phyloP scores from a whole-genome alignment of 1,284 basidiomycete genomes.

The Sanghuangporus sanghuang region DNA sequence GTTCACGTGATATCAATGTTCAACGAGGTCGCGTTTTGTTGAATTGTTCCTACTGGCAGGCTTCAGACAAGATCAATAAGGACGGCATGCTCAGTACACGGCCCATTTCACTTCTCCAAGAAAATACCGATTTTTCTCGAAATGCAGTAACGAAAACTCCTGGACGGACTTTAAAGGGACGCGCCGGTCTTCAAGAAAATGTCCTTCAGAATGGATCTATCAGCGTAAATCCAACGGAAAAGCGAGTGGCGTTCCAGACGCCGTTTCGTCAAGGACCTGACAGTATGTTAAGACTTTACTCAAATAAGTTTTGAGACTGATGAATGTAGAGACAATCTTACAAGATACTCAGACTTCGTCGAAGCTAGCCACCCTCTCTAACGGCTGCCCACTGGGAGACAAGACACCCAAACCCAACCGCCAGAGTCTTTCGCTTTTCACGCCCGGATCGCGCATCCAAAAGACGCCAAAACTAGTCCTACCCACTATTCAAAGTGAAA shows the following conservation, averaged over 20 bases:
- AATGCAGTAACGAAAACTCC: slow-evolving; percentile 41
- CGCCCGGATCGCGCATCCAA: slow-evolving; percentile 26
- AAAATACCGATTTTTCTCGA: slow-evolving; percentile 20
- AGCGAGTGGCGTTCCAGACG: slow-evolving; percentile 30
- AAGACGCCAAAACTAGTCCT: slow-evolving; percentile 32
- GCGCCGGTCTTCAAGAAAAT: slow-evolving; percentile 49
- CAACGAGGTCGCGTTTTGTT: not conserved
- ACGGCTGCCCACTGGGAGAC: slow-evolving; percentile 46
- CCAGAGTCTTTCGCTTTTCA: slow-evolving; percentile 24
- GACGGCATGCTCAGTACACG: slow-evolving; percentile 42
- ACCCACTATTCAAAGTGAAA: slow-evolving; percentile 23
- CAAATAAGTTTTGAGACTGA: slow-evolving; percentile 15
- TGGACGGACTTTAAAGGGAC: slow-evolving; percentile 36
- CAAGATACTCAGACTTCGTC: slow-evolving; percentile 17
- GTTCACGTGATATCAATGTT: not conserved
- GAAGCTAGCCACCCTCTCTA: slow-evolving; percentile 18
- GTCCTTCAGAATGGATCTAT: slow-evolving; percentile 31
- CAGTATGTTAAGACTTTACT: slow-evolving; percentile 12
- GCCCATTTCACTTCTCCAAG: slow-evolving; percentile 29
- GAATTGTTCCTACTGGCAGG: not conserved
- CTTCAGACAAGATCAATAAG: not conserved
- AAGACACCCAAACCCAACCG: slow-evolving; percentile 58
- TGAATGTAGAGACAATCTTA: slow-evolving; percentile 21
- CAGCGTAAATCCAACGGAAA: slow-evolving; percentile 40
- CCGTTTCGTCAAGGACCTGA: slow-evolving; percentile 25